A percentile compares a stretch with the other conserved stretches of the same genome.
phyloP scores from a whole-genome alignment of 805 yeast species.

The Ogataea chonburiensis region DNA sequence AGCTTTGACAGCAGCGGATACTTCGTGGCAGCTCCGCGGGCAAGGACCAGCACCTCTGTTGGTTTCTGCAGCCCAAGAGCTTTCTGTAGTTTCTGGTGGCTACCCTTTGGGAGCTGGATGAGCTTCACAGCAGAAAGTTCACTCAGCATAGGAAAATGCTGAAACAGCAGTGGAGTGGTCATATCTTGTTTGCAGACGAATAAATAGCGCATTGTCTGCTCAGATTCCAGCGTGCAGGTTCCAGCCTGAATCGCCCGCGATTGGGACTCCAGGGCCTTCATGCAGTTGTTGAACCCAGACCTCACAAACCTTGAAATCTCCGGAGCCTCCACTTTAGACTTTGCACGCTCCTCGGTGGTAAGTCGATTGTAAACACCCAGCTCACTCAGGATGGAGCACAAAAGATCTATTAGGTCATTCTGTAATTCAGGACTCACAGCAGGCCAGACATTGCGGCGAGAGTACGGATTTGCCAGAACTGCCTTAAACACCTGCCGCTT shows the following conservation, averaged over 20 bases:
- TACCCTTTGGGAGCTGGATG: slow-evolving; percentile 56
- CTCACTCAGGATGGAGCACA: slow-evolving; percentile 16
- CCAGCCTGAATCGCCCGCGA: slow-evolving; percentile 30
- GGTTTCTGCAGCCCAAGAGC: slow-evolving; percentile 16
- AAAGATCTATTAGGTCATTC: slow-evolving; percentile 31
- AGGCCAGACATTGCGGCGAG: slow-evolving; percentile 45
- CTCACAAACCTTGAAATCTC: slow-evolving; percentile 31
- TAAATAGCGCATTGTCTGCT: slow-evolving; percentile 38
- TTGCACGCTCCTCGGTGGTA: slow-evolving; percentile 29
- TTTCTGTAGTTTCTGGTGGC: slow-evolving; percentile 21
- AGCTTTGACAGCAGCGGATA: slow-evolving; percentile 17
- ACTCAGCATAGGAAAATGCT: slow-evolving; percentile 58
- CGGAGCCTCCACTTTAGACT: slow-evolving; percentile 29
- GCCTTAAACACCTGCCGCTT: slow-evolving; percentile 62
- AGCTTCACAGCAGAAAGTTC: slow-evolving; percentile 54
- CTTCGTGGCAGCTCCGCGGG: slow-evolving; percentile 14
- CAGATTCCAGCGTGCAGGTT: slow-evolving; percentile 12
- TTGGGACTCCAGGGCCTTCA: slow-evolving; percentile 45
- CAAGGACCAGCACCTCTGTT: slow-evolving; percentile 23
- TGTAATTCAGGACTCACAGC: slow-evolving; percentile 36
- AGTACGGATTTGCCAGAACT: slow-evolving; percentile 60
- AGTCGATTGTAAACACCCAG: slow-evolving; percentile 17
- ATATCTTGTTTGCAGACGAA: slow-evolving; percentile 53
- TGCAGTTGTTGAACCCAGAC: slow-evolving; percentile 57
- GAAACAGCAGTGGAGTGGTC: slow-evolving; percentile 46